phyloP scores from a whole-genome alignment of 768 basidiomycete species.

The Boletus fagicola region DNA sequence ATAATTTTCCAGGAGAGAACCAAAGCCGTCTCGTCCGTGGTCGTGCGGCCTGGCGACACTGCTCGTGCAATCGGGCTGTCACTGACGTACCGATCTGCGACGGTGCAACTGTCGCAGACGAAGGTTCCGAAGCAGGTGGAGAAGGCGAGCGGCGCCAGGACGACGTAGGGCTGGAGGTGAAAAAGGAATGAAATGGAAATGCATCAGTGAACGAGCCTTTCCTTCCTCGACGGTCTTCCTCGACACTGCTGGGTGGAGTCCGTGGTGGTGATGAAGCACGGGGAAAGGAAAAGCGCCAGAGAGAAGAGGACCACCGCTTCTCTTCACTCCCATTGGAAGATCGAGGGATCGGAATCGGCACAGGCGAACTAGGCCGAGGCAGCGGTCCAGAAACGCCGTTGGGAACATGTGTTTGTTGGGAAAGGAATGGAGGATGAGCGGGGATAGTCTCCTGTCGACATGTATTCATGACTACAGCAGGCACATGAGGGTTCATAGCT shows the following conservation, averaged over 20 bases:
- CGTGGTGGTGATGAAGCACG: constrained; percentile 31
- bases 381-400: constrained; percentile 14
- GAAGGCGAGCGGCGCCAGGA: constrained; percentile 39
- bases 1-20: constrained; percentile 55
- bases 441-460: constrained; percentile 25
- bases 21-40: constrained; percentile 48
- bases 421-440: constrained; percentile 11
- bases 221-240: constrained; percentile 28
- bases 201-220: constrained; percentile 38
- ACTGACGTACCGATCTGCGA: constrained; percentile 9
- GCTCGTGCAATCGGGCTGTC: constrained; percentile 30
- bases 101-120: constrained; percentile 32
- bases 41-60: constrained; percentile 34
- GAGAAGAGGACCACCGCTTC: constrained; percentile 35
- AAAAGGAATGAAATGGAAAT: constrained; percentile 46
- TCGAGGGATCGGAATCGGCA: constrained; percentile 31
- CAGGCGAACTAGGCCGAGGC: constrained; percentile 28
- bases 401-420: constrained; percentile 11
- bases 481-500: constrained; percentile 24
- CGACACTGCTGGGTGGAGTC: constrained; percentile 18
- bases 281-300: constrained; percentile 37
- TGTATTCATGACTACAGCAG: constrained; percentile 28
- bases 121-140: constrained; percentile 38
- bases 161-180: constrained; percentile 31
- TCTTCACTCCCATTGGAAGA: constrained; percentile 32